Evolutionary conservation across 805 yeast species (phyloP), one percentile per base, ranked within the genome.

Genomic region (Lachancea dasiensis): DNA sequence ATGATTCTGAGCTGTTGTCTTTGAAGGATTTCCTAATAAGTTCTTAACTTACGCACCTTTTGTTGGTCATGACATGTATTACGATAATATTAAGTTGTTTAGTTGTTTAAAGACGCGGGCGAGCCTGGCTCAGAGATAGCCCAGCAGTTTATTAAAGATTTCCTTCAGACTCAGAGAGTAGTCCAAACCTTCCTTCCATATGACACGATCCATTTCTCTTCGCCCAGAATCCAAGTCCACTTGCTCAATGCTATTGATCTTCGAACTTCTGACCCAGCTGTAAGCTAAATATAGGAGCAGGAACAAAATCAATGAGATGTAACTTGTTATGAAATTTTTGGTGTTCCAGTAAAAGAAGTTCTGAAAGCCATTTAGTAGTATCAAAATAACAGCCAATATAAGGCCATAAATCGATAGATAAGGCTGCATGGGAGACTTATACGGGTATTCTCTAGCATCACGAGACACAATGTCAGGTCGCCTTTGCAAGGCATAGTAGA

Each of bases 181-280:
- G 14, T 56, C 63, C 34, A 62, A 65, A 29, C 82, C 86, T 39
- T 84, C 90, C 48, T 81, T 84, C 92, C 92, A 83, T 22, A 79
- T 75, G 44, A 73, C 73, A 31, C 84, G 65, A 57, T 85, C 95
- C 60, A 80, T 74, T 52, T 85, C 94, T 34, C 89, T 70, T 49
- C 94, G 65, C 2, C 94, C 94, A 1, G 84, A 71, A 57, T 85
- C 94, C 49, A 81, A 68, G 56, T 85, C 94, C 41, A 85, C 55
- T 28, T 81, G 77, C 47, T 80, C 86, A 34, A 83, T 60, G 34
- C 81, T 71, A 31, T 76, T 80, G 9, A 77, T 64, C 42, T 73
- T 69, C 1, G 85, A 75, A 7, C 82, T 73, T 44, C 74, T 69
- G 8, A 75, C 51, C 2, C 76, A 22, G 48, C 75, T 75, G 57